A percentile compares a stretch with the other conserved stretches of the same genome.
Conservation (phyloP, 192 early-diverging fungal genomes). For the Coemansia pectinata region DNA sequence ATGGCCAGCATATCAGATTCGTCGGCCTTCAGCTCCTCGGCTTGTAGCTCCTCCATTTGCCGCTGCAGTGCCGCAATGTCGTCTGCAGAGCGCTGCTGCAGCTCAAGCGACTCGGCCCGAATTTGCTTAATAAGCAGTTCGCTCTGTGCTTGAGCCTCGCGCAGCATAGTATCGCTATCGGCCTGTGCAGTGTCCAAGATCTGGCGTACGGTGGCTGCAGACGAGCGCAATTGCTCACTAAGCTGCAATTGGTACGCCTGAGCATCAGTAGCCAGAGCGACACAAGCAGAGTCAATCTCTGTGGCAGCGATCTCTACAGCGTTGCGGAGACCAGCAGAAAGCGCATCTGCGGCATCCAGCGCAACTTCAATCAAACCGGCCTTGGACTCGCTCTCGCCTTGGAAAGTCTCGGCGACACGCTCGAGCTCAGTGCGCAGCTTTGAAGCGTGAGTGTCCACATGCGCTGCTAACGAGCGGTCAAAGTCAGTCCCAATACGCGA, state of each 20-base stretch:
- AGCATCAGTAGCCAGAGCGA: not conserved
- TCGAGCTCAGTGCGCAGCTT: conserved; percentile 9
- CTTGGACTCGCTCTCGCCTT: not conserved
- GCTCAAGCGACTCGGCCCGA: not conserved
- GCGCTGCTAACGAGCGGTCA: conserved; percentile 9
- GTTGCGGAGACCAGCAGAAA: conserved; percentile 3
- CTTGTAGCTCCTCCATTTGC: conserved; percentile 24
- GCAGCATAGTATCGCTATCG: not conserved
- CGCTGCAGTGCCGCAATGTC: conserved; percentile 14
- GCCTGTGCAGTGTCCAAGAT: not conserved
- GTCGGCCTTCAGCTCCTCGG: not conserved
- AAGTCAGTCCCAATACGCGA: conserved; percentile 34
- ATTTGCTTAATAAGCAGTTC: conserved; percentile 13
- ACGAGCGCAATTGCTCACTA: not conserved
- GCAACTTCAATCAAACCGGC: not conserved
- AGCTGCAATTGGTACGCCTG: not conserved
- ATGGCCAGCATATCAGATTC: conserved; percentile 23
- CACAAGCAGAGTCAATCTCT: not conserved
- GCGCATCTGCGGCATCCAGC: not conserved
- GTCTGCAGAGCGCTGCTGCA: conserved; percentile 11
- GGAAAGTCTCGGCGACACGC: not conserved
- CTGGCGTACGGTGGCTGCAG: not conserved
- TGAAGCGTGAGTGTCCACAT: conserved; percentile 13
- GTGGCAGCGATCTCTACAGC: not conserved
- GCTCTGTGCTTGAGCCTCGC: not conserved